Evolutionary conservation across 106 monocot species (phyloP).

Genomic region (Ottelia alismoides): DNA sequence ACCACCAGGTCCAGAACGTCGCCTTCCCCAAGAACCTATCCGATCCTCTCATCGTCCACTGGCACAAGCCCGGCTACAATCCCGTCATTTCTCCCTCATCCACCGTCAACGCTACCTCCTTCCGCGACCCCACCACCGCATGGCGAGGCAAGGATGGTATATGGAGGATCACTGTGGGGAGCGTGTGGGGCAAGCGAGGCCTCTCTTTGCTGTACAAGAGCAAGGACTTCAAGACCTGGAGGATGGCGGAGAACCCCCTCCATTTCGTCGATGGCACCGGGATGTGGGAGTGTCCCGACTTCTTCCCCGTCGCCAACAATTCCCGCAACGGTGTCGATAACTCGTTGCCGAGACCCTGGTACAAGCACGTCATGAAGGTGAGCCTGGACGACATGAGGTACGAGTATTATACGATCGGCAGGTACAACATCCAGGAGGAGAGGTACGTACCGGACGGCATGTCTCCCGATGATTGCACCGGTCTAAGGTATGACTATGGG

Average conservation of each 20-base stretch:
- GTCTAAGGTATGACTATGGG: conserved; percentile 13
- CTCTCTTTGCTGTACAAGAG: conserved; percentile 6
- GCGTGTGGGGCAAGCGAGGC: neutral
- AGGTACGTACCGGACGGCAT: conserved; percentile 10
- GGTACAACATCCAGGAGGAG: neutral
- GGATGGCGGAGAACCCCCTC: conserved; percentile 1
- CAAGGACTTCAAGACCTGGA: conserved; percentile 9
- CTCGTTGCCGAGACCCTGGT: too few species aligned
- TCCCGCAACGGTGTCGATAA: too few species aligned
- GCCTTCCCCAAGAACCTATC: conserved; percentile 37
- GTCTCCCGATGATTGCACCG: neutral
- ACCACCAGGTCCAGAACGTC: conserved; percentile 42
- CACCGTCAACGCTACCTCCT: conserved; percentile 3
- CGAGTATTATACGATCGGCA: conserved; percentile 26
- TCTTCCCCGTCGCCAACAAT: conserved; percentile 21
- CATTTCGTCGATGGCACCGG: conserved; percentile 12
- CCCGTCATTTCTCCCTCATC: conserved; percentile 1
- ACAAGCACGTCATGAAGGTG: conserved; percentile 18
- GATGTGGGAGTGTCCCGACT: conserved; percentile 21
- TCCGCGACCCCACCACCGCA: conserved; percentile 14
- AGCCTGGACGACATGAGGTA: conserved; percentile 19
- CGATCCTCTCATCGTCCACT: conserved; percentile 35
- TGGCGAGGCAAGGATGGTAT: conserved; percentile 1
- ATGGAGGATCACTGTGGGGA: conserved; percentile 7
- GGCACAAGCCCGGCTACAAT: conserved; percentile 26